Evolutionary conservation across 2,329 filamentous ascomycete genomes (phyloP).

Genomic region (Fusarium denticulatum): DNA sequence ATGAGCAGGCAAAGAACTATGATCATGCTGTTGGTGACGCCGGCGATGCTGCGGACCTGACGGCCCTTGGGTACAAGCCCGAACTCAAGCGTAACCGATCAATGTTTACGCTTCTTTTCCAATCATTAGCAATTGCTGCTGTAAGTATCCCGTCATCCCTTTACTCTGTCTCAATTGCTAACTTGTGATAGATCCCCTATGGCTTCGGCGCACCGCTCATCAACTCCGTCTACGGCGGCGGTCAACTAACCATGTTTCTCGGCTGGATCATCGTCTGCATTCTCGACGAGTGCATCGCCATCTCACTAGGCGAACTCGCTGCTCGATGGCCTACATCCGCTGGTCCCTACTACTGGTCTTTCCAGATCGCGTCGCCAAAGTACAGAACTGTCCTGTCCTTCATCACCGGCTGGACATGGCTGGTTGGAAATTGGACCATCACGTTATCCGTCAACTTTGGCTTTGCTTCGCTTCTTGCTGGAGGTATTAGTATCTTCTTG

Average conservation of each 20-base stretch:
- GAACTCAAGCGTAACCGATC: slow-evolving; percentile 42
- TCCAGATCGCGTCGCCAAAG: slow-evolving; percentile 67
- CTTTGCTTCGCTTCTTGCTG: slow-evolving; percentile 73
- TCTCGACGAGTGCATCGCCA: slow-evolving; percentile 76
- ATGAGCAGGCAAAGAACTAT: slow-evolving; percentile 7
- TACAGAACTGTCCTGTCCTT: slow-evolving; percentile 74
- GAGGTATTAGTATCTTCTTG: slow-evolving; percentile 71
- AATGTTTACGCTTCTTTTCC: slow-evolving; percentile 44
- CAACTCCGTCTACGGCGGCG: slow-evolving; percentile 39
- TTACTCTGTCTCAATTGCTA: neutral
- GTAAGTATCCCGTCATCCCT: neutral
- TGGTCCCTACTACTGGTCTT: slow-evolving; percentile 79
- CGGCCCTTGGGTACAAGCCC: slow-evolving; percentile 60
- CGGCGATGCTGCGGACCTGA: slow-evolving; percentile 42
- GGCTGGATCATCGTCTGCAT: slow-evolving; percentile 70
- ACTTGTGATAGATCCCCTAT: slow-evolving; percentile 34
- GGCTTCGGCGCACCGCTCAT: slow-evolving; percentile 40
- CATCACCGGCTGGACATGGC: slow-evolving; percentile 78
- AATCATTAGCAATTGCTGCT: slow-evolving; percentile 43
- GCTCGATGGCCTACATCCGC: slow-evolving; percentile 70
- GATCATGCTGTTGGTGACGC: slow-evolving; percentile 15
- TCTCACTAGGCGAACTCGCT: slow-evolving; percentile 77
- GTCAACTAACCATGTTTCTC: slow-evolving; percentile 69
- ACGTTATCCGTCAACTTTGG: slow-evolving; percentile 76
- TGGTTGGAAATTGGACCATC: slow-evolving; percentile 76